These are phyloP conservation scores for Acanthamoeba quina DNA, from an alignment of 208 protist species.

Conservation along the genomic window DNA sequence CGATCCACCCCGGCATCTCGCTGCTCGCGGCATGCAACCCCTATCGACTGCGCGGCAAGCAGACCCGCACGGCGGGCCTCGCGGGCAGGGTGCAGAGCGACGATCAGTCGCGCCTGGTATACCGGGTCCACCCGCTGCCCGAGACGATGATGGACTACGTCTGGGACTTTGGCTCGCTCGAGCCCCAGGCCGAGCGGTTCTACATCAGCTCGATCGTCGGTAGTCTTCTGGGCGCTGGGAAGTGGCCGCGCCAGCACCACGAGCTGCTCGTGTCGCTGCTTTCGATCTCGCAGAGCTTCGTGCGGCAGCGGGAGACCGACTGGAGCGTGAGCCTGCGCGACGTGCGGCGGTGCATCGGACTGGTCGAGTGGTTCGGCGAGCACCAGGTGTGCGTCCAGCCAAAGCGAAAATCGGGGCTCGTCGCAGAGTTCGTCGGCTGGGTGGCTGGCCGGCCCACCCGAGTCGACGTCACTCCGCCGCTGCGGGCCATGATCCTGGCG, in stretches of 20 bases:
- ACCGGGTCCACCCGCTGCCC: conserved; percentile 59
- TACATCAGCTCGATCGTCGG: conserved; percentile 5
- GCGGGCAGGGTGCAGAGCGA: background rate
- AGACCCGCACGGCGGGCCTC: background rate
- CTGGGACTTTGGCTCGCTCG: conserved; percentile 74
- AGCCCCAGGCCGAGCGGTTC: background rate
- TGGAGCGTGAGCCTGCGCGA: conserved; percentile 7
- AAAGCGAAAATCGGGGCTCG: too few species aligned
- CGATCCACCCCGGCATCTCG: background rate
- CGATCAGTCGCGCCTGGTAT: background rate
- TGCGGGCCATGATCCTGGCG: conserved; percentile 1
- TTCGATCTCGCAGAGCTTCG: background rate
- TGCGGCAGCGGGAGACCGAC: background rate
- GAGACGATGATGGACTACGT: conserved; percentile 63
- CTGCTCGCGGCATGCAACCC: conserved; percentile 63
- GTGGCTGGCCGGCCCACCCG: too few species aligned
- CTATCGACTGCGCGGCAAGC: background rate
- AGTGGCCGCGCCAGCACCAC: too few species aligned
- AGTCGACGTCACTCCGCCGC: too few species aligned
- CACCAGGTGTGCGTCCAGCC: background rate
- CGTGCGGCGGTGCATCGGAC: background rate
- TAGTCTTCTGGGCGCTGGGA: background rate
- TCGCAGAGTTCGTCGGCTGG: too few species aligned
- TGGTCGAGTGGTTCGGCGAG: conserved; percentile 31
- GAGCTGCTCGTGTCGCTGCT: background rate